Base-by-base conservation (phyloP, 129 eudicot species). In the Flaveria brownii region DNA sequence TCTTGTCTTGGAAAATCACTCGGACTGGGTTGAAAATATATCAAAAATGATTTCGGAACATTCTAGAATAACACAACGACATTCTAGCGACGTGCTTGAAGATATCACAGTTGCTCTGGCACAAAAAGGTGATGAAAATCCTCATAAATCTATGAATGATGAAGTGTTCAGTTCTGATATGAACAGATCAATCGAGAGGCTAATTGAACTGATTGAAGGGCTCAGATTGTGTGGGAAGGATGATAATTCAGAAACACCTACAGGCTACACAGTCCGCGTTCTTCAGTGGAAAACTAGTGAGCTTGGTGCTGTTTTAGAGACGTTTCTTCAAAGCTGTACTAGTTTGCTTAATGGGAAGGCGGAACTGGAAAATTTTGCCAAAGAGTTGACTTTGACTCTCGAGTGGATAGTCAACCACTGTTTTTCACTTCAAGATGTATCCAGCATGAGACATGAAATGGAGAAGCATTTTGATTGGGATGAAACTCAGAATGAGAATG, bases 391-490 rank as follows among this genome's bases (percentile, higher is more conserved):
- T 61, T 72, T 59, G 74, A 77, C 85, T 68, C 76, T 94, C 70
- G 98, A 94, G 23, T 94, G 98, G 98, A 77, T 94, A 36, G 77
- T 94, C 70, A 89, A 87, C 81, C 98, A 91, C 65, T 91, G 98
- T 70, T 94, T 91, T 80, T 87, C 98, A n/a, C 72, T 94, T 83
- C 94, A 91, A 82, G 98, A 94, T 80, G 98, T 89, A 20, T 89
- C 97, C 5, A 87, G 92, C 82, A 91, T 91, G 96, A 81, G 85
- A 66, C 78, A 87, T 36, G 85, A 79, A 49, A 87, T 91, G 71
- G 88, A 84, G 83, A 89, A 84, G 70, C 84, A 76, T 56, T 80
- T 90, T 36, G 97, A 87, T 72, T 93, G 97, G 98, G 96, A 86
- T 75, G 98, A 87, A 68, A 71, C 88, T 25, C 85, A 51, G 26